phyloP scores from a whole-genome alignment of 768 basidiomycete species.

The Suillus subluteus region DNA sequence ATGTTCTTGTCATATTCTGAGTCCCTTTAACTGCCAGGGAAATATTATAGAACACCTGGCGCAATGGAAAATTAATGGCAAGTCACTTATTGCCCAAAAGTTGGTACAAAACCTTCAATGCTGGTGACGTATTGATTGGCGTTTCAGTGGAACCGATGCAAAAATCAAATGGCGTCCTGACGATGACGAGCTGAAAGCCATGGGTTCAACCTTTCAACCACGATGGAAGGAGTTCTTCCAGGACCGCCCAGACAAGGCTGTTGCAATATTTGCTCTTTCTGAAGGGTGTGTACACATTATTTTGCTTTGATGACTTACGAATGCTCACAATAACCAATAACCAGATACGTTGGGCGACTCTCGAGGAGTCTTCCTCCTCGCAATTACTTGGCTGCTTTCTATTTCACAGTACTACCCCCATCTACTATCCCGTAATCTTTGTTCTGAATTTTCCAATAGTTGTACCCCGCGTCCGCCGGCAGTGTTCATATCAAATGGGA shows the following conservation, averaged over 20 bases:
- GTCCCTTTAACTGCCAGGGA: not conserved
- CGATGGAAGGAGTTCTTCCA: constrained; percentile 26
- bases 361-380: too few species aligned
- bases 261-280: constrained; percentile 7
- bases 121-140: not conserved
- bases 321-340: too few species aligned
- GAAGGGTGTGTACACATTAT: constrained; percentile 5
- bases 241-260: constrained; percentile 26
- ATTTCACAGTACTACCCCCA: too few species aligned
- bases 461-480: too few species aligned
- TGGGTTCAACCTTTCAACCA: constrained; percentile 23
- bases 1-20: constrained; percentile 12
- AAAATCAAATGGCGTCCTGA: constrained; percentile 29
- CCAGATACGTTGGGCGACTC: too few species aligned
- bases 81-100: constrained; percentile 57
- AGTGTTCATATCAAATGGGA: too few species aligned
- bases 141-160: constrained; percentile 20
- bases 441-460: too few species aligned
- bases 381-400: too few species aligned
- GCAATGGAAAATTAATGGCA: constrained; percentile 40
- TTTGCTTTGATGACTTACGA: not conserved
- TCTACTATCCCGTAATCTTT: too few species aligned
- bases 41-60: constrained; percentile 19
- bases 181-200: constrained; percentile 21
- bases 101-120: constrained; percentile 24